phyloP scores from a whole-genome alignment of 352 stramenopile species.

The Globisporangium viniferum region DNA sequence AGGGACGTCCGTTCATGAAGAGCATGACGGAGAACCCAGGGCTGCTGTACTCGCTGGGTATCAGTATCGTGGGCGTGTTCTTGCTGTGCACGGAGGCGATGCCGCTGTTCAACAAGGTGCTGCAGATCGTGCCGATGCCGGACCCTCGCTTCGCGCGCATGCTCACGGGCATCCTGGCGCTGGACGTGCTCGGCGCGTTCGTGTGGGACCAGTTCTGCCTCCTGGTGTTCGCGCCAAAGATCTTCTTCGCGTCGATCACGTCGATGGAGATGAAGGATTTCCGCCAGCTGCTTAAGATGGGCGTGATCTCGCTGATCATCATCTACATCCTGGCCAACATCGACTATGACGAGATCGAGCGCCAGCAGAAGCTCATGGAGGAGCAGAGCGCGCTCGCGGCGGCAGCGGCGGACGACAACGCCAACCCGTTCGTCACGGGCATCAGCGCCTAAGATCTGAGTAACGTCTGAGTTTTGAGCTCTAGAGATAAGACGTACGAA shows the following conservation, averaged over 20 bases:
- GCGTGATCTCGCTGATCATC: conserved; percentile 71
- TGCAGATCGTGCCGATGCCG: conserved; percentile 91
- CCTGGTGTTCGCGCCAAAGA: conserved; percentile 82
- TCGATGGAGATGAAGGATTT: conserved; percentile 79
- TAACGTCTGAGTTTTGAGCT: neutral
- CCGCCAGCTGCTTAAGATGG: conserved; percentile 84
- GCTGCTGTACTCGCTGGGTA: conserved; percentile 91
- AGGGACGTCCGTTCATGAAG: conserved; percentile 98
- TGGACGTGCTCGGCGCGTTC: conserved; percentile 85
- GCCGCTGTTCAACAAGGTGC: conserved; percentile 90
- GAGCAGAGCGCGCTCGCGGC: conserved; percentile 31
- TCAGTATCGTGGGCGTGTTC: conserved; percentile 87
- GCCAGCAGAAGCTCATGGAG: conserved; percentile 79
- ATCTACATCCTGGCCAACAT: conserved; percentile 89
- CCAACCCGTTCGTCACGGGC: conserved; percentile 17
- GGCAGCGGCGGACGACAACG: conserved; percentile 11
- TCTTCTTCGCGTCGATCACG: conserved; percentile 78
- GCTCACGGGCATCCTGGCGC: conserved; percentile 74
- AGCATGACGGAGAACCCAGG: conserved; percentile 95
- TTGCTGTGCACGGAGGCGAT: conserved; percentile 91
- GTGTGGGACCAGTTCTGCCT: conserved; percentile 85
- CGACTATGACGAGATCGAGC: conserved; percentile 88
- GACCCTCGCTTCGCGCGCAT: conserved; percentile 81
- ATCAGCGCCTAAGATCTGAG: conserved; percentile 15
- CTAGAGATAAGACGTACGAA: neutral